Conservation (phyloP, 2,329 filamentous ascomycete genomes). For the Talaromyces marneffei region DNA sequence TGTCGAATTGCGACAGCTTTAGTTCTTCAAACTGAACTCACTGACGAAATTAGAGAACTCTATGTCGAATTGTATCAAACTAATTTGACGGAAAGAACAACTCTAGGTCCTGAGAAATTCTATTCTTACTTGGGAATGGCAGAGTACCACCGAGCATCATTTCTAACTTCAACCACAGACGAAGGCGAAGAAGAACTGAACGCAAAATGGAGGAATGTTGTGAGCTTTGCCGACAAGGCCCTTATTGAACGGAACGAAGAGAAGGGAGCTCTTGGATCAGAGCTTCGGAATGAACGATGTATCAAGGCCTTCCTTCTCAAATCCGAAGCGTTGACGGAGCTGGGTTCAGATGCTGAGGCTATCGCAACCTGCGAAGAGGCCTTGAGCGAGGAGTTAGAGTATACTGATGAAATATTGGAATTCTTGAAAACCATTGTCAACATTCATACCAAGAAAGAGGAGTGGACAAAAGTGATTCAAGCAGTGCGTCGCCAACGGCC, state of each 20-base stretch:
- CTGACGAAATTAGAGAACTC: background rate
- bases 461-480: constrained; percentile 3
- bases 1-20: constrained; percentile 1
- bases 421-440: constrained; percentile 1
- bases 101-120: constrained; percentile 1
- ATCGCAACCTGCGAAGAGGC: background rate
- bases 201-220: background rate
- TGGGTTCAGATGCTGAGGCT: background rate
- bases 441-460: background rate
- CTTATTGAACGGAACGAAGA: constrained; percentile 1
- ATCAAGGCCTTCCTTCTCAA: constrained; percentile 1
- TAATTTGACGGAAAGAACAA: background rate
- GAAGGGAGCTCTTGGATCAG: constrained; percentile 4
- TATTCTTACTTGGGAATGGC: constrained; percentile 2
- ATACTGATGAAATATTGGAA: background rate
- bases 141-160: background rate
- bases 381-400: background rate
- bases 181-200: background rate
- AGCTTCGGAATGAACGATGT: constrained; percentile 2
- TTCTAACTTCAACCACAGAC: background rate
- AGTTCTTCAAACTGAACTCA: background rate
- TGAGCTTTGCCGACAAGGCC: background rate
- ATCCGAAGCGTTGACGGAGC: background rate
- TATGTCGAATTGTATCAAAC: constrained; percentile 1
- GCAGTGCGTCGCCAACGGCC: background rate